These are phyloP conservation scores for Raddia guianensis DNA, from an alignment of 176 grass and related monocot genomes.

Conservation along the genomic window DNA sequence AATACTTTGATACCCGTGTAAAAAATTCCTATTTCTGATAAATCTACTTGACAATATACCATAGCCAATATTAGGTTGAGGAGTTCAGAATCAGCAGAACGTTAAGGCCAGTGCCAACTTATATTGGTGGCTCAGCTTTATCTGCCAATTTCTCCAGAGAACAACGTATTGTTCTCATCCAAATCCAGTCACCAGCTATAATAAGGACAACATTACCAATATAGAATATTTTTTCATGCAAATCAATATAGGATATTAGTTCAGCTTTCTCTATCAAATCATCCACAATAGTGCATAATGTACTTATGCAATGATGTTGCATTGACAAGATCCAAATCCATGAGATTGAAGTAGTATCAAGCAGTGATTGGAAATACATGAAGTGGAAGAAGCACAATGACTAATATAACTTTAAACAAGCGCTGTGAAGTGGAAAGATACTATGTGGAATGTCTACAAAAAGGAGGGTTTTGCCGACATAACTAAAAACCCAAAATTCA, in stretches of 20 bases:
- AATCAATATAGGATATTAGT: neutral
- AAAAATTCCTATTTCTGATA: constrained; percentile 38
- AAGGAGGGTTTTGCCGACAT: neutral
- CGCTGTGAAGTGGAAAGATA: constrained; percentile 1
- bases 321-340: neutral
- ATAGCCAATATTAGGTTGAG: neutral
- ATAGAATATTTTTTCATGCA: constrained; percentile 14
- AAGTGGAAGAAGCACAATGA: neutral
- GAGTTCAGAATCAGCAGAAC: constrained; percentile 25
- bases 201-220: constrained; percentile 11
- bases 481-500: constrained; percentile 13
- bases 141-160: constrained; percentile 5
- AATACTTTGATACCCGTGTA: neutral
- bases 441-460: neutral
- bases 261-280: constrained; percentile 44
- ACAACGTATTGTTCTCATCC: constrained; percentile 7
- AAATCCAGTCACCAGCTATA: constrained; percentile 12
- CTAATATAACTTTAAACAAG: neutral
- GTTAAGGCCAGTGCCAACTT: neutral
- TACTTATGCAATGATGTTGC: neutral
- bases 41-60: neutral
- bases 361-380: neutral
- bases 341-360: neutral
- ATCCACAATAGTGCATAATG: neutral
- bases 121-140: neutral